phyloP scores from a whole-genome alignment of 257 asterid species.

The Nicotiana attenuata region DNA sequence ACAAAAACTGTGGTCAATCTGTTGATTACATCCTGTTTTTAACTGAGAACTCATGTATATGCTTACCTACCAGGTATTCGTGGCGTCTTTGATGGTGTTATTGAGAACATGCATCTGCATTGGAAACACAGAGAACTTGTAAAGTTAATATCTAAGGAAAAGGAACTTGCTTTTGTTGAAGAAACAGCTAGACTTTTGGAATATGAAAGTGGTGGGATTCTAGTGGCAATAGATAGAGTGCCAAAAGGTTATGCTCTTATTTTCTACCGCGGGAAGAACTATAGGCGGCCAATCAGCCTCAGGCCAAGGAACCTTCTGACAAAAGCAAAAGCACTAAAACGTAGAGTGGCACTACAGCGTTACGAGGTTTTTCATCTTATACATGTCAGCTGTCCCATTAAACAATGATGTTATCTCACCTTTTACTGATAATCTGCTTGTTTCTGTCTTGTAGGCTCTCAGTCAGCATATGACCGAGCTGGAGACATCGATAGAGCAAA shows the following conservation, averaged over 20 bases:
- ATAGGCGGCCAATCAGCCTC: slow-evolving; percentile 67
- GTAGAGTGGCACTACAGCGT: slow-evolving; percentile 94
- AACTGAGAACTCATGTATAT: slow-evolving; percentile 14
- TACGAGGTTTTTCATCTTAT: slow-evolving; percentile 60
- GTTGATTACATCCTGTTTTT: neutral
- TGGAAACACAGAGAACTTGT: slow-evolving; percentile 99
- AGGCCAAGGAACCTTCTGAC: slow-evolving; percentile 98
- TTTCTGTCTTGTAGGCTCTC: slow-evolving; percentile 60
- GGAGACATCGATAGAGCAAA: slow-evolving; percentile 73
- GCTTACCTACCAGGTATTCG: slow-evolving; percentile 65
- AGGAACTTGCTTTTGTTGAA: slow-evolving; percentile 71
- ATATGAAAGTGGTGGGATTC: slow-evolving; percentile 93
- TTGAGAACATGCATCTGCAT: slow-evolving; percentile 98
- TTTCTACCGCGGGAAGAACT: slow-evolving; percentile 95
- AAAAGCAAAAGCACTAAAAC: slow-evolving; percentile 95
- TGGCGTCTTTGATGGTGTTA: slow-evolving; percentile 96
- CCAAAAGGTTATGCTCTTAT: slow-evolving; percentile 83
- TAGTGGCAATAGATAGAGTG: slow-evolving; percentile 79
- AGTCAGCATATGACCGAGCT: slow-evolving; percentile 90
- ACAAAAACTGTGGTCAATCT: neutral
- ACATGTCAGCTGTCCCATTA: slow-evolving; percentile 18
- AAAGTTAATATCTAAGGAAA: slow-evolving; percentile 88
- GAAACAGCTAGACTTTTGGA: slow-evolving; percentile 94
- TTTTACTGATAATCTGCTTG: slow-evolving; percentile 6
- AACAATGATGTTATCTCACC: neutral